A percentile compares a stretch with the other conserved stretches of the same genome.
phyloP scores from a whole-genome alignment of 1,284 basidiomycete species.

The Malassezia pachydermatis region DNA sequence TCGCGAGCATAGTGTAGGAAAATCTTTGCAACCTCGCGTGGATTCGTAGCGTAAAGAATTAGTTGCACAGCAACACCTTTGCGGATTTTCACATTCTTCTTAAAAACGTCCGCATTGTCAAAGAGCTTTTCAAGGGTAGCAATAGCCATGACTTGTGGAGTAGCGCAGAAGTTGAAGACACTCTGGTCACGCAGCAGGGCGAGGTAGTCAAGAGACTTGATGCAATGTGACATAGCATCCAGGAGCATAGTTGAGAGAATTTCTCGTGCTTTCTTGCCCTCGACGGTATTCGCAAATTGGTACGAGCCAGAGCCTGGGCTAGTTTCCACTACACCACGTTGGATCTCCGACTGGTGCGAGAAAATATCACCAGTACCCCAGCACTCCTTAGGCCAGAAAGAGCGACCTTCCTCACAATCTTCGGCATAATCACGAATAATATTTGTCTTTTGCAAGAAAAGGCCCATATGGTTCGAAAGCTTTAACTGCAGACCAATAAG shows the following conservation, averaged over 20 bases:
- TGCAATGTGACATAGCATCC: conserved; percentile 75
- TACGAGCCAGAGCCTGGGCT: conserved; percentile 22
- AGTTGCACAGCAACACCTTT: conserved; percentile 75
- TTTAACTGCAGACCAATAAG: conserved; percentile 73
- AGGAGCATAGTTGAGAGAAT: conserved; percentile 68
- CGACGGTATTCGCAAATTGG: conserved; percentile 21
- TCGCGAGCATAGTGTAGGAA: conserved; percentile 71
- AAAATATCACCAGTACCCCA: conserved; percentile 55
- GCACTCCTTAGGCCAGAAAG: conserved; percentile 91
- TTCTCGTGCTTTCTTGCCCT: conserved; percentile 34
- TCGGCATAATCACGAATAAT: conserved; percentile 93
- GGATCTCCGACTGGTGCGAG: conserved; percentile 30
- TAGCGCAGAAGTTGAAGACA: conserved; percentile 92
- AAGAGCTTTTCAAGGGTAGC: conserved; percentile 84
- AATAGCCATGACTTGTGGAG: conserved; percentile 91
- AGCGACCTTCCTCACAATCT: conserved; percentile 72
- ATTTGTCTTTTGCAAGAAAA: conserved; percentile 94
- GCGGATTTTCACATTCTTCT: conserved; percentile 86
- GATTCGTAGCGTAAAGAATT: conserved; percentile 81
- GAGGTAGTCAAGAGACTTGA: conserved; percentile 81
- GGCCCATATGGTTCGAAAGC: conserved; percentile 89
- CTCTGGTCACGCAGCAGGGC: conserved; percentile 76
- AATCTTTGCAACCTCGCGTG: conserved; percentile 77
- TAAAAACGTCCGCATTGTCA: conserved; percentile 83
- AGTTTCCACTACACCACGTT: conserved; percentile 35